Evolutionary conservation across 306 rosid genomes (phyloP).

Genomic region (Luffa acutangula): DNA sequence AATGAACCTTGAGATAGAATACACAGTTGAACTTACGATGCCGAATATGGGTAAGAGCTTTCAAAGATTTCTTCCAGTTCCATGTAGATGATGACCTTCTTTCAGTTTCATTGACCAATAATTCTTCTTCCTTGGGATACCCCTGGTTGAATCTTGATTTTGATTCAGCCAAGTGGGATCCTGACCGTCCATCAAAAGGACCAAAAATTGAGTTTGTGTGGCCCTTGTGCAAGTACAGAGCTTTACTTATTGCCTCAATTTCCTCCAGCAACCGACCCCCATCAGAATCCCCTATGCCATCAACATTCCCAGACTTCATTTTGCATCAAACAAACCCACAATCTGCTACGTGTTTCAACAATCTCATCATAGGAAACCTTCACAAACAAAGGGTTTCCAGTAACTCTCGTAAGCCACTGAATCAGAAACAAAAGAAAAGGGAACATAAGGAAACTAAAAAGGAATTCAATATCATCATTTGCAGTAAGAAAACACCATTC

Average conservation of each 20-base stretch:
- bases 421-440: conserved; percentile 1
- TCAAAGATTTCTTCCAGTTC: conserved; percentile 83
- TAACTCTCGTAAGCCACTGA: background rate
- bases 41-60: conserved; percentile 54
- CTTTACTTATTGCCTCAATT: conserved; percentile 70
- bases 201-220: conserved; percentile 25
- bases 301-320: conserved; percentile 17
- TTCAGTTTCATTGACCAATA: conserved; percentile 26
- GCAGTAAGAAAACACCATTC: background rate
- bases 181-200: conserved; percentile 19
- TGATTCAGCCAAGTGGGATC: conserved; percentile 22
- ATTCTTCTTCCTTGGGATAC: conserved; percentile 21
- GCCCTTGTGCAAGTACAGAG: conserved; percentile 43
- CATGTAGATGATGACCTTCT: conserved; percentile 34
- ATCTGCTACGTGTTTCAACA: background rate
- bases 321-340: conserved; percentile 9
- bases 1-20: conserved; percentile 54
- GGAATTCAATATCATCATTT: background rate
- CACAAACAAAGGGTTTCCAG: background rate
- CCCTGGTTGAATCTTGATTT: conserved; percentile 19
- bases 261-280: conserved; percentile 43
- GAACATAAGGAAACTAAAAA: background rate
- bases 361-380: background rate
- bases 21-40: conserved; percentile 40
- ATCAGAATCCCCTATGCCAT: conserved; percentile 22